Evolutionary conservation across 129 eudicot species (phyloP).

Genomic region (Gnaphalium uliginosum): DNA sequence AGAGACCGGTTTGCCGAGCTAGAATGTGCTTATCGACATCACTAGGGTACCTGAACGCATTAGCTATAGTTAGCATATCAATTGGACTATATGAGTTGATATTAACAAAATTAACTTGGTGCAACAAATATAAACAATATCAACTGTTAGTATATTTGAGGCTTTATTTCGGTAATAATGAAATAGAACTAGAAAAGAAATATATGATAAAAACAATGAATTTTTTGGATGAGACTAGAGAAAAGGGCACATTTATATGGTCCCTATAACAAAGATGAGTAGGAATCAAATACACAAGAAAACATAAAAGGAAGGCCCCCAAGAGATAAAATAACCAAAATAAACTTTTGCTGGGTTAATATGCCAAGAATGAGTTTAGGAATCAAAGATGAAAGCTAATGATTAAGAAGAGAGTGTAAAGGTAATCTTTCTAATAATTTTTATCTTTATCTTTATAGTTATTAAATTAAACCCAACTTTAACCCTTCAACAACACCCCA

Average conservation of each 20-base stretch:
- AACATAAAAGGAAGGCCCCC: slow-evolving; percentile 42
- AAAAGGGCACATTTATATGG: slow-evolving; percentile 44
- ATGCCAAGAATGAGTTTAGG: slow-evolving; percentile 43
- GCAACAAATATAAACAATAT: background rate
- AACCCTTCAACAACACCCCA: slow-evolving; percentile 2
- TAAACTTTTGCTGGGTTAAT: slow-evolving; percentile 25
- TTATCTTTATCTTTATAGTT: background rate
- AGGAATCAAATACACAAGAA: slow-evolving; percentile 65
- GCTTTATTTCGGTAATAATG: background rate
- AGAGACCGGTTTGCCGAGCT: slow-evolving; percentile 97
- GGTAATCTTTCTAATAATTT: background rate
- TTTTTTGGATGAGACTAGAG: slow-evolving; percentile 35
- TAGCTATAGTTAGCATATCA: background rate
- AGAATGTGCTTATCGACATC: slow-evolving; percentile 92
- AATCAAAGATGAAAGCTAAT: slow-evolving; percentile 46
- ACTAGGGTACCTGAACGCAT: slow-evolving; percentile 77
- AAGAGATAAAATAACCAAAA: slow-evolving; percentile 21
- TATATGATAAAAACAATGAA: slow-evolving; percentile 8
- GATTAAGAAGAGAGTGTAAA: slow-evolving; percentile 32
- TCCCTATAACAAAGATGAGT: slow-evolving; percentile 41
- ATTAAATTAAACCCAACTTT: slow-evolving; percentile 10
- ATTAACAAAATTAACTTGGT: background rate
- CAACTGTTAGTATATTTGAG: background rate
- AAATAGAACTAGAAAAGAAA: slow-evolving; percentile 14
- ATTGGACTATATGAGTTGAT: background rate